Evolutionary conservation across 2,329 filamentous ascomycete genomes (phyloP), one percentile per base, ranked within the genome.

Genomic region (Calonectria pseudoreteaudii): DNA sequence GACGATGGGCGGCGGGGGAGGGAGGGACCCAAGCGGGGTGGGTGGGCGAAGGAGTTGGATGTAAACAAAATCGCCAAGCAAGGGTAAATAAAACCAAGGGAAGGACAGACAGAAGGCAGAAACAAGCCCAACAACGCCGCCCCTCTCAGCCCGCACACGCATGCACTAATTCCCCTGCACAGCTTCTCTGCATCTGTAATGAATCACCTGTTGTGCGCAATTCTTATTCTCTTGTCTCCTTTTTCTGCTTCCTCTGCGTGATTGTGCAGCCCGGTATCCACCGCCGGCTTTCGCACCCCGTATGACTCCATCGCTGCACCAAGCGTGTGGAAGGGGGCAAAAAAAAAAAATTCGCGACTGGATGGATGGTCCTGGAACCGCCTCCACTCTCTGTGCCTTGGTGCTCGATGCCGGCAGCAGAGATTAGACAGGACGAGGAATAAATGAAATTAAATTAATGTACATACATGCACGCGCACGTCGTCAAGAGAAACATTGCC

Each of bases 41-140:
- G 67, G 52, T 31, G 52, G 49, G 41, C 52, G 41, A 75, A 70
- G 68, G 60, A 73, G 68, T 68, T 70, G 72, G 71, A 75, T 65
- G 78, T 80, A 80, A 80, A 80, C 78, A 80, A 80, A 70, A 65
- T 56, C 5, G n/a, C 34, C 7, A 36, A 70, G 65, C 49, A n/a
- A 69, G 65, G 52, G 71, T 73, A 69, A 73, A 69, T 73, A 73
- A 64, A 68, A n/a, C 26, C 41, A 47, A 47, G 36, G 56, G 41
- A 60, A 72, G 30, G 36, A 68, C 65, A 64, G 53, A 68, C 70
- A 68, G n/a, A 65, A 65, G 26, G 41, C 44, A 52, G 50, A 53
- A 23, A 49, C 65, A 64, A 38, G 34, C 28, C 58, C n/a, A 28
- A 41, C 30, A 68, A 65, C 60, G 41, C 60, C 34, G 34, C 34